Evolutionary conservation across 805 yeast genomes (phyloP).

Genomic region (Ascoidea asiatica): DNA sequence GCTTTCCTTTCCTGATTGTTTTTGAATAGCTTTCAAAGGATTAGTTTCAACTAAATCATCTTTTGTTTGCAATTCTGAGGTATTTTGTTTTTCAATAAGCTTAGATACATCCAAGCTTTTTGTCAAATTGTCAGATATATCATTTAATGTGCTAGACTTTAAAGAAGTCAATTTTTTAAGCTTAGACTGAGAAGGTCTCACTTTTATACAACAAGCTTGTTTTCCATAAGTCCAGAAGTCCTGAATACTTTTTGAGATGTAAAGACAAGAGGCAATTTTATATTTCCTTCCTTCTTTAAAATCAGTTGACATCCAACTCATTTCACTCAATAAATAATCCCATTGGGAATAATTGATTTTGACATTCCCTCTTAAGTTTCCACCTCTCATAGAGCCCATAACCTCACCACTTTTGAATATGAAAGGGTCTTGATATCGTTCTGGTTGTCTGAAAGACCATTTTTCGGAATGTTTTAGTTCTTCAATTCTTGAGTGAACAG

Average conservation of each 20-base stretch:
- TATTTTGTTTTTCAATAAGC: constrained; percentile 5
- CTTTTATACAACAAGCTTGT: constrained; percentile 43
- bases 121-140: too few species aligned
- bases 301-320: constrained; percentile 73
- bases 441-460: constrained; percentile 88
- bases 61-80: too few species aligned
- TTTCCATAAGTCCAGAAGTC: constrained; percentile 76
- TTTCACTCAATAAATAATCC: constrained; percentile 65
- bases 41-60: neutral
- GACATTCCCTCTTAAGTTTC: constrained; percentile 11
- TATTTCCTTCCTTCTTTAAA: constrained; percentile 56
- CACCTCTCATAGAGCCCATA: constrained; percentile 8
- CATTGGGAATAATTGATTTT: constrained; percentile 41
- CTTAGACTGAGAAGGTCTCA: too few species aligned
- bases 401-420: constrained; percentile 1
- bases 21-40: constrained; percentile 7
- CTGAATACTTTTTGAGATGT: constrained; percentile 55
- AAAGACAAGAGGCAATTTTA: constrained; percentile 56
- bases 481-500: constrained; percentile 79
- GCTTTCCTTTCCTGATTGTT: constrained; percentile 9
- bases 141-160: neutral
- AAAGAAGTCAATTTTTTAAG: constrained; percentile 28
- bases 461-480: constrained; percentile 76
- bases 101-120: constrained; percentile 6
- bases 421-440: constrained; percentile 57